Evolutionary conservation across 192 early-diverging fungal genomes (phyloP).

Genomic region (Rhizophagus sp.): DNA sequence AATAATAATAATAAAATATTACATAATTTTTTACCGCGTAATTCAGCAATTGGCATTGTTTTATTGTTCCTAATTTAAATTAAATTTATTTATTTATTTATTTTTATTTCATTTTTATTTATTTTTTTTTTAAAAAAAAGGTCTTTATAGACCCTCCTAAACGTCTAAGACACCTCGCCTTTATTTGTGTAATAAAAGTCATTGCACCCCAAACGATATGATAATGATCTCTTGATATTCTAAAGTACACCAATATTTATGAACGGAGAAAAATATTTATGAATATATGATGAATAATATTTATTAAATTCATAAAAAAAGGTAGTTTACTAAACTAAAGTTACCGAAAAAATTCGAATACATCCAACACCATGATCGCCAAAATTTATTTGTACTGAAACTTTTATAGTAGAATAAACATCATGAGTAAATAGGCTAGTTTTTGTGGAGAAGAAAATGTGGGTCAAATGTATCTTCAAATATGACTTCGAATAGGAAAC

Average conservation of each 20-base stretch:
- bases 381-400: slow-evolving; percentile 48
- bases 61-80: slow-evolving; percentile 36
- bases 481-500: slow-evolving; percentile 49
- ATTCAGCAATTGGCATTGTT: slow-evolving; percentile 44
- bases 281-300: background rate
- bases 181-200: slow-evolving; percentile 47
- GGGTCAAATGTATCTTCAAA: slow-evolving; percentile 36
- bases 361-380: slow-evolving; percentile 47
- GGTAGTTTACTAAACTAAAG: too few relatives aligned
- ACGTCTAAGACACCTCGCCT: too few relatives aligned
- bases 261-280: slow-evolving; percentile 51
- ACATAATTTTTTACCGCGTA: slow-evolving; percentile 25
- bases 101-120: background rate
- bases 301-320: background rate
- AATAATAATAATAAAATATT: too few relatives aligned
- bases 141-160: too few relatives aligned
- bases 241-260: slow-evolving; percentile 48
- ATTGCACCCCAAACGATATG: slow-evolving; percentile 47
- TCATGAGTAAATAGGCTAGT: slow-evolving; percentile 33
- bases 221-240: slow-evolving; percentile 47
- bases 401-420: slow-evolving; percentile 37
- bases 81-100: background rate
- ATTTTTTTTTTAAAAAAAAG: too few relatives aligned
- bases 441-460: slow-evolving; percentile 16
- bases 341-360: background rate